Conservation (phyloP, 2,329 filamentous ascomycete genomes). For the Cladosporium sphaerospermum region DNA sequence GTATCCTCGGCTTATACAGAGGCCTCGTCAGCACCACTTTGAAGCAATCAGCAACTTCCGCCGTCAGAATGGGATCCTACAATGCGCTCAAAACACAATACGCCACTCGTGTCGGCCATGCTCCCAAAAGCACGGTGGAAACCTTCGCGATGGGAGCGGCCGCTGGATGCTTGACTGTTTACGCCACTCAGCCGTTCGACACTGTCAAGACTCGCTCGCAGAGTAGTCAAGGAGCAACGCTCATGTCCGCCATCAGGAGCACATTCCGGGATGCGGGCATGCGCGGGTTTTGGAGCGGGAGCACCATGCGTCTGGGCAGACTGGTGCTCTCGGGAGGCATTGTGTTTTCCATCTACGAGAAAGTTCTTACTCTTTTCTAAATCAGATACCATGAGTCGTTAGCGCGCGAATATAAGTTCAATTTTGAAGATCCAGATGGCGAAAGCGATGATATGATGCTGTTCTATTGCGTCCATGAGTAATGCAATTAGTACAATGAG, state of each 20-base stretch:
- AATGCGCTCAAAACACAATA: slow-evolving; percentile 39
- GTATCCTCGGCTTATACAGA: slow-evolving; percentile 39
- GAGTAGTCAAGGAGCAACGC: slow-evolving; percentile 24
- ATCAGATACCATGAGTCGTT: not conserved
- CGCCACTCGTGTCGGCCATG: slow-evolving; percentile 17
- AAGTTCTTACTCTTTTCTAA: slow-evolving; percentile 17
- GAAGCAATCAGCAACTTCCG: slow-evolving; percentile 45
- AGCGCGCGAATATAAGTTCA: too few species aligned
- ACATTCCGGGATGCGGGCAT: slow-evolving; percentile 23
- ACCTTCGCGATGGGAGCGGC: slow-evolving; percentile 27
- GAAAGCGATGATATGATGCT: too few species aligned
- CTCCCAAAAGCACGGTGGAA: slow-evolving; percentile 20
- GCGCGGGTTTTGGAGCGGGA: slow-evolving; percentile 28
- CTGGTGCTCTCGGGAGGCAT: slow-evolving; percentile 29
- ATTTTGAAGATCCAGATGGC: too few species aligned
- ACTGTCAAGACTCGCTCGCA: slow-evolving; percentile 38
- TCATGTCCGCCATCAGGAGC: slow-evolving; percentile 22
- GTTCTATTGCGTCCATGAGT: too few species aligned
- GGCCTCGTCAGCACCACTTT: slow-evolving; percentile 42
- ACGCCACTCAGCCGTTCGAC: slow-evolving; percentile 40
- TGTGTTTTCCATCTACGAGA: slow-evolving; percentile 30
- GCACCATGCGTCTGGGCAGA: slow-evolving; percentile 26
- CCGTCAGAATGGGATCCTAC: slow-evolving; percentile 45
- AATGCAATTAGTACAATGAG: too few species aligned
- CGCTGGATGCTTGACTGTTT: slow-evolving; percentile 33